Evolutionary conservation across 768 basidiomycete genomes (phyloP), one percentile per base, ranked within the genome.

Genomic region (Auricularia heimuer): DNA sequence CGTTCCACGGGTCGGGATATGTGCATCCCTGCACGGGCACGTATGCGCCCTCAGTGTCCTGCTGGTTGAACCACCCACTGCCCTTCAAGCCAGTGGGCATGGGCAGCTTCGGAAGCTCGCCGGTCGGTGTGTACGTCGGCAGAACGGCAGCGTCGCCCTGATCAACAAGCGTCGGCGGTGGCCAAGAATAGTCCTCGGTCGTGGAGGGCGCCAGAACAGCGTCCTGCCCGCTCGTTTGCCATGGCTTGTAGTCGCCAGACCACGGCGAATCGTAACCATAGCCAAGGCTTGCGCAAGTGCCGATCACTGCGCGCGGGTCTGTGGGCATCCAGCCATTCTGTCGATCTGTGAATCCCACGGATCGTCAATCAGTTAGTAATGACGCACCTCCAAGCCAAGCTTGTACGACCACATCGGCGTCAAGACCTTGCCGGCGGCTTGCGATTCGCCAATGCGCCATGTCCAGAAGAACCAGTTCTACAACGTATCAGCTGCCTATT

Each of bases 391-490:
- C 63, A 76, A 72, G 3, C 77, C 79, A 61, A 77, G 75, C 64
- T 74, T 73, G 72, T 79, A 79, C 63, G 75, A 73, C 79, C 79
- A 80, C 63, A 74, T 69, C 3, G 75, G 73, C 42, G 67, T 68
- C n/a, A 70, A 66, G 10, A 71, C 56, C 16, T 36, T 73, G 29
- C 72, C 73, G 54, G 72, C 63, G 24, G 68, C 62, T n/a, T 69
- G 69, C 34, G 75, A 76, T 66, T 73, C 75, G 63, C 78, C 78
- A 44, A 79, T 78, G 70, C 77, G 78, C 79, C 79, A 80, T 37
- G 76, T 77, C 78, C 78, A 79, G 74, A 77, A 79, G 74, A 79
- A 79, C 71, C 71, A 77, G 68, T 78, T 74, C 69, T 29, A 34
- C 56, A 77, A 66, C 1, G 3, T 14, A 14, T 42, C 39, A 42